Percentiles rank a stretch among this genome's conserved stretches.
Conservation (phyloP, 495 filamentous ascomycete genomes). For the Tirmania nivea region DNA sequence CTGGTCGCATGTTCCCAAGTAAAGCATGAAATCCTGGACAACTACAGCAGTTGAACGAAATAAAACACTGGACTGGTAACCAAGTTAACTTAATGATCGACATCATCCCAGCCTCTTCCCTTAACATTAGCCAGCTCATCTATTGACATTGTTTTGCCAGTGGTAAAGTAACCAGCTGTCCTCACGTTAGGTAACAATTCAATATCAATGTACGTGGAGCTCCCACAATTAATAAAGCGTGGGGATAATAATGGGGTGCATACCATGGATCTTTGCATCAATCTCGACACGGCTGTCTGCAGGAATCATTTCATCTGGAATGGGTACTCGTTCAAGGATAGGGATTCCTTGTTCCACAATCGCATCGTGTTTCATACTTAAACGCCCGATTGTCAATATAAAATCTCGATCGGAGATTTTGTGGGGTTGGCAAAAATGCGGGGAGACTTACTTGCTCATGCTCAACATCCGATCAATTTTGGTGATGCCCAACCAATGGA, state of each 20-base stretch:
- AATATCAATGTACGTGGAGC: background rate
- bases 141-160: slow-evolving; percentile 68
- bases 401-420: background rate
- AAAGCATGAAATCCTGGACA: no score
- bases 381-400: background rate
- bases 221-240: background rate
- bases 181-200: no score
- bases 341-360: slow-evolving; percentile 91
- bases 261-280: slow-evolving; percentile 82
- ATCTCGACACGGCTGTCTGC: slow-evolving; percentile 92
- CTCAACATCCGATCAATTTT: slow-evolving; percentile 98
- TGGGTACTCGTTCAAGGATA: slow-evolving; percentile 78
- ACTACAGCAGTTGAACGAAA: background rate
- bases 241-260: slow-evolving; percentile 29
- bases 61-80: background rate
- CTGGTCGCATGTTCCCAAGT: no score
- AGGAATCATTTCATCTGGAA: slow-evolving; percentile 86
- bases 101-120: slow-evolving; percentile 80
- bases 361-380: slow-evolving; percentile 92
- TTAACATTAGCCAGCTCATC: slow-evolving; percentile 68
- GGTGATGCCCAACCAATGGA: slow-evolving; percentile 95
- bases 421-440: background rate
- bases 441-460: slow-evolving; percentile 76
- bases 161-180: slow-evolving; percentile 51
- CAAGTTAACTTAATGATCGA: background rate